These are phyloP conservation scores for Xylariaceae sp. DNA, from an alignment of 2,329 filamentous ascomycete genomes.

Conservation along the genomic window DNA sequence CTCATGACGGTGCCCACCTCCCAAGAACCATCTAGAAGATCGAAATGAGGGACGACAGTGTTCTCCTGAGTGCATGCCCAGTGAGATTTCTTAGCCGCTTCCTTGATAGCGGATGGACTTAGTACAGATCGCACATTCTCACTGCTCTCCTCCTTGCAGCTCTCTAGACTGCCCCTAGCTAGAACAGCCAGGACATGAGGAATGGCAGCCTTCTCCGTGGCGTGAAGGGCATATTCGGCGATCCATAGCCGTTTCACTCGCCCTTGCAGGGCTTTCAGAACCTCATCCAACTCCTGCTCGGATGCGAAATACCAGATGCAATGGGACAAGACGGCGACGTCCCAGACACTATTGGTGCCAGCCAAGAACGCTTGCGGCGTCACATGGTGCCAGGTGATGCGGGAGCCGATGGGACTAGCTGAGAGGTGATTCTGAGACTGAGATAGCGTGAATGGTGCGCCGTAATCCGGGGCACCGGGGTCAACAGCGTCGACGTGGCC, in stretches of 20 bases:
- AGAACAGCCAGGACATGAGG: constrained; percentile 61
- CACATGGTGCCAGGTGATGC: constrained; percentile 53
- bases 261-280: constrained; percentile 46
- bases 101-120: constrained; percentile 49
- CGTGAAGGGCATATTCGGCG: constrained; percentile 55
- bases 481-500: constrained; percentile 60
- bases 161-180: constrained; percentile 52
- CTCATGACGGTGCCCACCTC: constrained; percentile 12
- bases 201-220: constrained; percentile 46
- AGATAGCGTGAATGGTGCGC: constrained; percentile 53
- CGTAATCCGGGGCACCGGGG: constrained; percentile 58
- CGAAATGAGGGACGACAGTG: constrained; percentile 40
- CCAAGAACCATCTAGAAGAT: constrained; percentile 13
- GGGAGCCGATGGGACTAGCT: constrained; percentile 46
- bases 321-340: constrained; percentile 57
- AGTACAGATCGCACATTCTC: constrained; percentile 58
- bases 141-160: constrained; percentile 44
- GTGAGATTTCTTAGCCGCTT: constrained; percentile 44
- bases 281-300: constrained; percentile 43
- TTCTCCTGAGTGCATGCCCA: constrained; percentile 48
- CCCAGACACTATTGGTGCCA: constrained; percentile 42
- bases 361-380: constrained; percentile 47
- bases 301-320: constrained; percentile 61
- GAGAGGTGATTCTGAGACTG: constrained; percentile 56
- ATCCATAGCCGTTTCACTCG: constrained; percentile 48